phyloP scores from a whole-genome alignment of 2,329 filamentous ascomycete genomes.

The Arthrinium puccinioides region DNA sequence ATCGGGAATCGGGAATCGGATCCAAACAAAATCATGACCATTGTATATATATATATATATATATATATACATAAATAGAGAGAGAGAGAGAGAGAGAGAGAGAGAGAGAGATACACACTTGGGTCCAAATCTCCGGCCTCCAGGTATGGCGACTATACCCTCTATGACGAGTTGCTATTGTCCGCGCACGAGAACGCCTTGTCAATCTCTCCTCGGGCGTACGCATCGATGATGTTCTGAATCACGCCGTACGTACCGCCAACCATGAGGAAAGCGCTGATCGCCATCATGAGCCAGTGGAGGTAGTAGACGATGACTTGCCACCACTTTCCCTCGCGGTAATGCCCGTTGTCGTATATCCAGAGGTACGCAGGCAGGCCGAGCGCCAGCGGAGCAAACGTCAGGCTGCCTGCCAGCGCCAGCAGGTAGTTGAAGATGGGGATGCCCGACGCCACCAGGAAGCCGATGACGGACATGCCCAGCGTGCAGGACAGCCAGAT shows the following conservation, averaged over 20 bases:
- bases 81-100: too few relatives aligned
- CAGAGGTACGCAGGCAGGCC: conserved; percentile 27
- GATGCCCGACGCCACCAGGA: conserved; percentile 17
- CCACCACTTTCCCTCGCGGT: conserved; percentile 18
- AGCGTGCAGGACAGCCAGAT: conserved; percentile 21
- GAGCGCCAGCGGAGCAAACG: conserved; percentile 27
- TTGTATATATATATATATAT: too few relatives aligned
- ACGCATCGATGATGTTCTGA: conserved; percentile 43
- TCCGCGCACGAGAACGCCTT: conserved; percentile 41
- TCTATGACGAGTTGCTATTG: conserved; percentile 29
- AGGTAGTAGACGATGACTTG: conserved; percentile 22
- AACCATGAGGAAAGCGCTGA: conserved; percentile 29
- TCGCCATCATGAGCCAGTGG: conserved; percentile 25
- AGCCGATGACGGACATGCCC: conserved; percentile 12
- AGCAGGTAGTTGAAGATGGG: conserved; percentile 25
- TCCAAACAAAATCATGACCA: too few relatives aligned
- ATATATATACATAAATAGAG: too few relatives aligned
- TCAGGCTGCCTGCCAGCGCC: conserved; percentile 23
- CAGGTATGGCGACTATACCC: too few relatives aligned
- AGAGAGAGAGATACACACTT: too few relatives aligned
- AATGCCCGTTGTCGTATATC: conserved; percentile 26
- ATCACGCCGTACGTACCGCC: conserved; percentile 38
- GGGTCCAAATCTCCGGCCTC: too few relatives aligned
- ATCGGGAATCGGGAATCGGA: too few relatives aligned
- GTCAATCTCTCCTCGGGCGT: conserved; percentile 36